Conservation (phyloP, 257 asterid genomes). For the Plantago elongata region DNA sequence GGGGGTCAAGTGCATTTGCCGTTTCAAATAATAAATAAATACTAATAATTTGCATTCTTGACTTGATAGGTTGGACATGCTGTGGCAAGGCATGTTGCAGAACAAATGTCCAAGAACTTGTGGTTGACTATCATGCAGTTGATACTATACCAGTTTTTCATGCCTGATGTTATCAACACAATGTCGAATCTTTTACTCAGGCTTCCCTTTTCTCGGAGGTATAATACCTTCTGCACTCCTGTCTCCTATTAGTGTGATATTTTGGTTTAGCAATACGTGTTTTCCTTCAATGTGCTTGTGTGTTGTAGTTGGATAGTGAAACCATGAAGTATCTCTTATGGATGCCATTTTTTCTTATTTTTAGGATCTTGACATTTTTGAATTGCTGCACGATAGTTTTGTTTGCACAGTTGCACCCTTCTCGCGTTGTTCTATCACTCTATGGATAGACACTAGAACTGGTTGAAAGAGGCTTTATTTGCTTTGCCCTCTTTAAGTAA, state of each 20-base stretch:
- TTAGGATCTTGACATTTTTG: no score
- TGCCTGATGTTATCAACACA: constrained; percentile 77
- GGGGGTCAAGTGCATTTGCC: no score
- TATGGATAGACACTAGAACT: no score
- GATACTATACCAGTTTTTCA: constrained; percentile 71
- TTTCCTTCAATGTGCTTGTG: background rate
- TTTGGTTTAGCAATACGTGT: constrained; percentile 1
- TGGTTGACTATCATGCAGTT: constrained; percentile 79
- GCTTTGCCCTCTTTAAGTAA: no score
- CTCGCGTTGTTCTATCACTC: no score
- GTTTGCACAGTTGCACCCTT: no score
- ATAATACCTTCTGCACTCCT: constrained; percentile 5
- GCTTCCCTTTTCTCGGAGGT: constrained; percentile 97
- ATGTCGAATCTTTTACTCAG: constrained; percentile 72
- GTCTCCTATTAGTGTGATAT: background rate
- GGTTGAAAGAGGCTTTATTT: no score
- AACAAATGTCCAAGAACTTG: constrained; percentile 70
- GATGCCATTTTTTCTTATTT: no score
- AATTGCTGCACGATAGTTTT: no score
- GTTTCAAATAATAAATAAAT: no score
- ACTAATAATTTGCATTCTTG: constrained; percentile 18
- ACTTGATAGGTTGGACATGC: constrained; percentile 81
- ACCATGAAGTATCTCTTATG: background rate
- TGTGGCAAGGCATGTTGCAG: constrained; percentile 86
- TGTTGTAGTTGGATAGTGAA: constrained; percentile 10